Evolutionary conservation across 345 rosid genomes (phyloP), one percentile per base, ranked within the genome.

Genomic region (Dimocarpus longan): DNA sequence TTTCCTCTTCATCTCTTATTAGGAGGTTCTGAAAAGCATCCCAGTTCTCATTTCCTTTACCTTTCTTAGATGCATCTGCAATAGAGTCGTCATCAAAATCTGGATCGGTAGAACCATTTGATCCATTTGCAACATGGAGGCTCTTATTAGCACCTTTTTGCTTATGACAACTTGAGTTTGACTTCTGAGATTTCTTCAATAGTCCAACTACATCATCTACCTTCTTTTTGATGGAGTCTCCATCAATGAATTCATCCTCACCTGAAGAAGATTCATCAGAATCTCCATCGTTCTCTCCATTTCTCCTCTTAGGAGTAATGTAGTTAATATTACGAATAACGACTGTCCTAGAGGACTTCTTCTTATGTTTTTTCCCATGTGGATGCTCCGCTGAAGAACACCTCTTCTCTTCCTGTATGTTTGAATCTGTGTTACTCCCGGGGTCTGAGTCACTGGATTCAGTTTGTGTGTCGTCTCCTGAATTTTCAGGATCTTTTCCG

Each of bases 241-340:
- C 88, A 59, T 88, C 91, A 57, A 83, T 79, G 60, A 86, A 81
- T 65, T 87, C 91, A 60, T 87, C 87, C 67, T 87, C 94, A 66
- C 77, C 81, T 10, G 86, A 88, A 76, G 82, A 82, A 75, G 87
- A 80, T 73, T 80, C 91, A 64, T 80, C 81, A 40, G 86, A 81
- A 60, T 9, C 79, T 54, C 77, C 84, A 76, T 40, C 78, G 21
- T 69, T 83, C 67, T 89, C 95, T 78, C 76, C 89, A 37, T 85
- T 90, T 82, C 91, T 89, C 85, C 87, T 90, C 82, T 90, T 88
- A 2, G 98, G 93, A 0, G 98, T 88, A 77, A 92, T 92, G 89
- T 92, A 94, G 84, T 94, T 92, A 48, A 94, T 94, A 71, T 94
- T 94, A 9, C 93, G 92, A 78, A 94, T 94, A 67, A 94, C 92